These are phyloP conservation scores for Stachybotrys echinatus DNA, from an alignment of 2,329 filamentous ascomycete genomes.

Conservation along the genomic window DNA sequence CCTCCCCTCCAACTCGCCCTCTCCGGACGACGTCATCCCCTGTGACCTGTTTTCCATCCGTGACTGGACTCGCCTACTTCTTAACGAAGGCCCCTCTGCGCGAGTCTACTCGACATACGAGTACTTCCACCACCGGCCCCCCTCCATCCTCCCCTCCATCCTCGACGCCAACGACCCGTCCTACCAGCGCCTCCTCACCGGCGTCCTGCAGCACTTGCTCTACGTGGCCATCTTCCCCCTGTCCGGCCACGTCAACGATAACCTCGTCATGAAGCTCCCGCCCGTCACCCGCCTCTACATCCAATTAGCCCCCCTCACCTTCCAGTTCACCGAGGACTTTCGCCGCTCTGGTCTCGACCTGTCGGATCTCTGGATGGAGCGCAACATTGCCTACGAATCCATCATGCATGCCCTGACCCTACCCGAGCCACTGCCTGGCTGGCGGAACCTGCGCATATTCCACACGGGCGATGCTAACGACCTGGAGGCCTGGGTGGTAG, in stretches of 20 bases:
- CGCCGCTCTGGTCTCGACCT: slow-evolving; percentile 32
- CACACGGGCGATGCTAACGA: slow-evolving; percentile 44
- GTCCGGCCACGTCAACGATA: slow-evolving; percentile 50
- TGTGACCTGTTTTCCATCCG: slow-evolving; percentile 50
- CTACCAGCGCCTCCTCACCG: slow-evolving; percentile 24
- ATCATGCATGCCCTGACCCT: slow-evolving; percentile 32
- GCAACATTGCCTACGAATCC: slow-evolving; percentile 42
- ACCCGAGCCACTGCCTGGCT: slow-evolving; percentile 18
- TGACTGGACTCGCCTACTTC: slow-evolving; percentile 58
- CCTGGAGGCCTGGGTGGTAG: slow-evolving; percentile 40
- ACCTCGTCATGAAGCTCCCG: slow-evolving; percentile 41
- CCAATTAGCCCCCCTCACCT: slow-evolving; percentile 36
- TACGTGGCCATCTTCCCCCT: slow-evolving; percentile 67
- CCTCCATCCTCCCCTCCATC: slow-evolving; percentile 53
- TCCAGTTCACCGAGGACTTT: slow-evolving; percentile 30
- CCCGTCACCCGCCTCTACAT: slow-evolving; percentile 48
- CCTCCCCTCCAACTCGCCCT: slow-evolving; percentile 9
- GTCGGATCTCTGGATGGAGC: slow-evolving; percentile 48
- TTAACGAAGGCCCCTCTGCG: slow-evolving; percentile 69
- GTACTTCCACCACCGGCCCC: slow-evolving; percentile 61
- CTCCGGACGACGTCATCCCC: slow-evolving; percentile 10
- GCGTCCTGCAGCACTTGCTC: slow-evolving; percentile 41
- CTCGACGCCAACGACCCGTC: slow-evolving; percentile 35
- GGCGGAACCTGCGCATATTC: slow-evolving; percentile 38
- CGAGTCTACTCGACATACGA: slow-evolving; percentile 60